Evolutionary conservation across 495 filamentous ascomycete species (phyloP).

Genomic region (Chaetomidium leptoderma): DNA sequence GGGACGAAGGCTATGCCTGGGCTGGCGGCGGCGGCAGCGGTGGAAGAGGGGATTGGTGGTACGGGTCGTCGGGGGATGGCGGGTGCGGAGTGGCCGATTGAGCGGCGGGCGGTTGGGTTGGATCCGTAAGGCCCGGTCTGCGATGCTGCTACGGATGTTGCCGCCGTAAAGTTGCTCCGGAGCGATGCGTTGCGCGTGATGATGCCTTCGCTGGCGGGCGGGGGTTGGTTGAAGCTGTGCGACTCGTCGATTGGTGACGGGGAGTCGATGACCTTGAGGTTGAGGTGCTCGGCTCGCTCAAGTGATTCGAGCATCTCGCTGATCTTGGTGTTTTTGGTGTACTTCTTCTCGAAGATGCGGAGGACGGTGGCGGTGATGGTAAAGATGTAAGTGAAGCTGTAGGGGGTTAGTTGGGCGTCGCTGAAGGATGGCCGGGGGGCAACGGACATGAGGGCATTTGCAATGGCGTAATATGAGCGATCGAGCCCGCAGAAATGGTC

Average conservation of each 20-base stretch:
- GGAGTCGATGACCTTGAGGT: slow-evolving; percentile 22
- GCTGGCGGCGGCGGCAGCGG: not conserved
- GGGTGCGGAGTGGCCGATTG: not conserved
- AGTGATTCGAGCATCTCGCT: slow-evolving; percentile 25
- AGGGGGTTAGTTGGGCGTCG: slow-evolving; percentile 7
- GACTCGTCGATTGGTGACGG: slow-evolving; percentile 8
- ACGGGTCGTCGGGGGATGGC: slow-evolving; percentile 17
- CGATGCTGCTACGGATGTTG: slow-evolving; percentile 12
- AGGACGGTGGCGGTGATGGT: slow-evolving; percentile 32
- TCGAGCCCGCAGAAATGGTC: slow-evolving; percentile 37
- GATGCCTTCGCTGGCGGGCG: slow-evolving; percentile 33
- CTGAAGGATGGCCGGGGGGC: not conserved
- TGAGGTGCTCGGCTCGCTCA: slow-evolving; percentile 27
- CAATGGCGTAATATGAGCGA: slow-evolving; percentile 33
- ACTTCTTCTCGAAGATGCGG: slow-evolving; percentile 31
- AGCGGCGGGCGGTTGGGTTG: slow-evolving; percentile 12
- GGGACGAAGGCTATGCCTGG: slow-evolving; percentile 6
- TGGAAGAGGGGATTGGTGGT: not conserved
- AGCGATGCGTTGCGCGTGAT: slow-evolving; percentile 32
- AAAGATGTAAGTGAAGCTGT: slow-evolving; percentile 38
- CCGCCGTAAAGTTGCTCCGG: slow-evolving; percentile 29
- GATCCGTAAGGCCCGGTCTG: not conserved
- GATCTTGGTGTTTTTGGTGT: slow-evolving; percentile 23
- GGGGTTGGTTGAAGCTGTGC: not conserved
- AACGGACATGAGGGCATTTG: slow-evolving; percentile 34